Conservation (phyloP, 805 yeast genomes). For the Lipomyces oligophaga region DNA sequence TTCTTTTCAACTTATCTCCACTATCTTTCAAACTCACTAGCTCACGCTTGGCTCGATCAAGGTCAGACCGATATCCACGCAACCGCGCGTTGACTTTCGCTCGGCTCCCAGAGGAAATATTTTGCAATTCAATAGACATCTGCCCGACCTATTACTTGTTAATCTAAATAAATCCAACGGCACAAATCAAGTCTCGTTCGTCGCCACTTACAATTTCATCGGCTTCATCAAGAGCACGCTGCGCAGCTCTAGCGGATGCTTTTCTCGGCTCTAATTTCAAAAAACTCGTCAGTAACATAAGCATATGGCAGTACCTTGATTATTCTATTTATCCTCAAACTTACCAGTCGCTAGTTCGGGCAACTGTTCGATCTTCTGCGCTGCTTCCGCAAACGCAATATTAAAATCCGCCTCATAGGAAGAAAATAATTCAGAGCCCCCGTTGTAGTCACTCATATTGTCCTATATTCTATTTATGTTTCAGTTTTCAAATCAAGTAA, state of each 20-base stretch:
- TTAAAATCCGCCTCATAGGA: slow-evolving; percentile 70
- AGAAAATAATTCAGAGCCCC: slow-evolving; percentile 50
- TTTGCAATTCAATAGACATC: slow-evolving; percentile 80
- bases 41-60: slow-evolving; percentile 52
- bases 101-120: slow-evolving; percentile 70
- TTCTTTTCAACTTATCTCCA: background rate
- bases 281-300: slow-evolving; percentile 4
- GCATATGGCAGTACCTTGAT: too few relatives aligned
- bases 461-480: slow-evolving; percentile 4
- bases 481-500: background rate
- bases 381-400: slow-evolving; percentile 65
- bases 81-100: slow-evolving; percentile 69
- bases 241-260: slow-evolving; percentile 55
- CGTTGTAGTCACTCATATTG: too few relatives aligned
- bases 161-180: background rate
- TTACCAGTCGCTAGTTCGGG: slow-evolving; percentile 46
- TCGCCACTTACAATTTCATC: slow-evolving; percentile 52
- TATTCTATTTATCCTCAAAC: too few relatives aligned
- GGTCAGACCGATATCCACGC: slow-evolving; percentile 62
- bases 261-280: slow-evolving; percentile 50
- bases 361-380: slow-evolving; percentile 57
- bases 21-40: slow-evolving; percentile 12
- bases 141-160: slow-evolving; percentile 56
- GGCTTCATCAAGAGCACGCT: slow-evolving; percentile 71
- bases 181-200: background rate